These are phyloP conservation scores for Coix lacrymajobi DNA, from an alignment of 176 grass and related monocot species.

Conservation along the genomic window DNA sequence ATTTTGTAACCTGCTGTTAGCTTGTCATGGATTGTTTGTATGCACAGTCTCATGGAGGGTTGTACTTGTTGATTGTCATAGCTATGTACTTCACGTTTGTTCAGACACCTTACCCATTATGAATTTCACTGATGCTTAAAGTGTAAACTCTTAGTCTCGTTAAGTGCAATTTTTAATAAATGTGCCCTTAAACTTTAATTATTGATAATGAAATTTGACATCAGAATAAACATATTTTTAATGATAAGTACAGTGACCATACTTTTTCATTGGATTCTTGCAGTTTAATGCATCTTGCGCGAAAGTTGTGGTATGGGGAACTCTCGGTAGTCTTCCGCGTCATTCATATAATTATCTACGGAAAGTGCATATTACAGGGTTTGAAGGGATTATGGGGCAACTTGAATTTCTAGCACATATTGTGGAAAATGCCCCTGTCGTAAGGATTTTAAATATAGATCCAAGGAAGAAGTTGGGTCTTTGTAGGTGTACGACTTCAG, in stretches of 20 bases:
- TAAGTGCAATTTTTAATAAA: neutral
- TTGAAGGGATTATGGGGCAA: neutral
- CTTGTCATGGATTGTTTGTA: too few relatives aligned
- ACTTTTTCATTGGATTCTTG: neutral
- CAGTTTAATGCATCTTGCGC: neutral
- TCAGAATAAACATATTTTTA: neutral
- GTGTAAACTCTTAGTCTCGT: neutral
- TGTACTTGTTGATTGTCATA: neutral
- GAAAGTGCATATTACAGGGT: slow-evolving; percentile 3
- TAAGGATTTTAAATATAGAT: neutral
- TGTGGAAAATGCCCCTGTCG: neutral
- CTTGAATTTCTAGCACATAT: neutral
- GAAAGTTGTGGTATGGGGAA: neutral
- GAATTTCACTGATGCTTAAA: neutral
- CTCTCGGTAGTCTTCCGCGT: neutral
- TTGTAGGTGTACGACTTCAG: neutral
- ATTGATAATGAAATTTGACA: neutral
- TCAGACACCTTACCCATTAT: neutral
- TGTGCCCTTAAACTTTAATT: neutral
- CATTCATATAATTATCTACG: neutral
- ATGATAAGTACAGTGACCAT: neutral
- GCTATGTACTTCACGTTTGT: neutral
- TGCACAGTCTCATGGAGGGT: neutral
- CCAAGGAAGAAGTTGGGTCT: neutral
- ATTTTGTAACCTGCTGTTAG: neutral